phyloP scores from a whole-genome alignment of 2,329 filamentous ascomycete genomes.

The Diaporthe vexans region DNA sequence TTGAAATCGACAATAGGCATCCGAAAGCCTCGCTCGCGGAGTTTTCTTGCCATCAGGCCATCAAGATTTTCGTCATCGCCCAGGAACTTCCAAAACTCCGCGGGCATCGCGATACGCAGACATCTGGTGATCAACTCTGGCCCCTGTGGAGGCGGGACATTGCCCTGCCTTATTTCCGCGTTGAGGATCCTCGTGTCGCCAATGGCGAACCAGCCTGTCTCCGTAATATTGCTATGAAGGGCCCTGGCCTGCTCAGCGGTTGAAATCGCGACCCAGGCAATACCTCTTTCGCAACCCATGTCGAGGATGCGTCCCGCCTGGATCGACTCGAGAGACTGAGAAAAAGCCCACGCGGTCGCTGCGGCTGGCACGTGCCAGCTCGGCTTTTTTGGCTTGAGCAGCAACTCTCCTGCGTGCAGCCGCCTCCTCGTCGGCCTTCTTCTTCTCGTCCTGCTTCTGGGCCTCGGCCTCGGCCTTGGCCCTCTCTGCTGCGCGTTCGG shows the following conservation, averaged over 20 bases:
- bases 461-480: background rate
- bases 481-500: too few species aligned
- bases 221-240: background rate
- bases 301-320: slow-evolving; percentile 10
- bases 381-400: background rate
- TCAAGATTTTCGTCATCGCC: background rate
- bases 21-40: background rate
- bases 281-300: background rate
- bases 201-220: background rate
- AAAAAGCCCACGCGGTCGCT: background rate
- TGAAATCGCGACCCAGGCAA: background rate
- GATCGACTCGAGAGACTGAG: background rate
- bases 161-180: slow-evolving; percentile 2
- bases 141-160: background rate
- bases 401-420: background rate
- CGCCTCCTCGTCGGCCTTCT: background rate
- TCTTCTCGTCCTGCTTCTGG: background rate
- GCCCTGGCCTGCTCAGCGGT: background rate
- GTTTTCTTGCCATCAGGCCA: background rate
- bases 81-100: background rate
- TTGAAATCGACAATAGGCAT: fast-evolving
- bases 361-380: background rate
- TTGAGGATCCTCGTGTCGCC: background rate
- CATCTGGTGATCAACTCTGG: background rate
- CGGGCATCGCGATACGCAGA: background rate